Conservation (phyloP, 2,329 filamentous ascomycete genomes). For the Colletotrichum acutatum region DNA sequence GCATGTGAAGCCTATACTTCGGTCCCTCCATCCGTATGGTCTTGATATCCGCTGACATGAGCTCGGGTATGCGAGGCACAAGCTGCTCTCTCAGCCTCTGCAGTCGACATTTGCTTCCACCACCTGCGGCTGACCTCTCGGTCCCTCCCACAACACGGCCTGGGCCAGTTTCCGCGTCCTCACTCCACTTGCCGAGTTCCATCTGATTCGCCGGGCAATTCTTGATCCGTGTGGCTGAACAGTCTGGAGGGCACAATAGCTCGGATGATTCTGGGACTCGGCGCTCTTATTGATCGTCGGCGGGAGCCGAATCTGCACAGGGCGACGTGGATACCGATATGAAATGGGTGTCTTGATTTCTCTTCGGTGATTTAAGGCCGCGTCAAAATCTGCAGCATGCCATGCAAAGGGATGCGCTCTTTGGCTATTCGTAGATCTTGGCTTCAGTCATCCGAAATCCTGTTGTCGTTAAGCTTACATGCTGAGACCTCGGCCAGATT, state of each 20-base stretch:
- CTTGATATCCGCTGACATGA: neutral
- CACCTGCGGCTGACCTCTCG: constrained; percentile 4
- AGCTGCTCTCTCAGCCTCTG: neutral
- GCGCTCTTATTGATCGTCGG: neutral
- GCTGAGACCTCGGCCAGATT: neutral
- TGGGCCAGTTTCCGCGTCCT: constrained; percentile 23
- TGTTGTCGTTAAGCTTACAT: neutral
- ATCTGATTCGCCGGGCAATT: constrained; percentile 14
- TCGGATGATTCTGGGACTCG: neutral
- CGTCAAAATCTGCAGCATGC: neutral
- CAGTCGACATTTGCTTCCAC: neutral
- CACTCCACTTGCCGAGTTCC: neutral
- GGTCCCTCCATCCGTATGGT: neutral
- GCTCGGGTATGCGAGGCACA: constrained; percentile 20
- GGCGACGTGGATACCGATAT: neutral
- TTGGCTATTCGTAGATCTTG: constrained; percentile 3
- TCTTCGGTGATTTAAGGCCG: neutral
- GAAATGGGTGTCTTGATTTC: neutral
- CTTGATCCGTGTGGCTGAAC: constrained; percentile 16
- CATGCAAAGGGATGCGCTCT: neutral
- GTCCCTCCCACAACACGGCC: constrained; percentile 9
- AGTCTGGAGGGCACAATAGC: neutral
- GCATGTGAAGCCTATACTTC: constrained; percentile 16
- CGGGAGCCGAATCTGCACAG: neutral
- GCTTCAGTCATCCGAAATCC: neutral